Evolutionary conservation across 768 basidiomycete genomes (phyloP).

Genomic region (Psilocybe sp.): DNA sequence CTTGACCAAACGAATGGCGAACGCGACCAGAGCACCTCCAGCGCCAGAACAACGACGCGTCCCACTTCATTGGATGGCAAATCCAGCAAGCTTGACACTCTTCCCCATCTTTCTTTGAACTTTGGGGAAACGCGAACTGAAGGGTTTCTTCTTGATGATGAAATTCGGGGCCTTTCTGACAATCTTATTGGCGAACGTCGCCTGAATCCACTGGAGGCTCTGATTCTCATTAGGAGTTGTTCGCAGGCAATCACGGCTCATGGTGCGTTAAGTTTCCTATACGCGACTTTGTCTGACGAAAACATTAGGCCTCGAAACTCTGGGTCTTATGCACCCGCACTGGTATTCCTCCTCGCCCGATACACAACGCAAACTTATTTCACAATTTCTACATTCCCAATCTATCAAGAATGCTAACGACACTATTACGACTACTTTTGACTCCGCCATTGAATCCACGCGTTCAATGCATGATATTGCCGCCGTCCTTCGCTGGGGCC

Average conservation of each 20-base stretch:
- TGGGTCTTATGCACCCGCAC: conserved; percentile 84
- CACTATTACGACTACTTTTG: conserved; percentile 50
- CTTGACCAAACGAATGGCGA: conserved; percentile 22
- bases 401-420: conserved; percentile 40
- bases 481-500: conserved; percentile 76
- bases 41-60: conserved; percentile 52
- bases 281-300: background rate
- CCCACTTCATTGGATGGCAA: conserved; percentile 29
- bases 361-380: conserved; percentile 66
- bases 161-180: conserved; percentile 47
- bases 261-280: conserved; percentile 41
- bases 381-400: conserved; percentile 68
- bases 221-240: conserved; percentile 64
- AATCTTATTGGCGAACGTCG: conserved; percentile 53
- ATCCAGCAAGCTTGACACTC: conserved; percentile 30
- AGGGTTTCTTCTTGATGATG: conserved; percentile 58
- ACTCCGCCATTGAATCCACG: conserved; percentile 61
- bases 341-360: conserved; percentile 76
- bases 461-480: conserved; percentile 76
- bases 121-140: conserved; percentile 54
- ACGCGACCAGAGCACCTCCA: conserved; percentile 32
- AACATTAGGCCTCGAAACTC: conserved; percentile 66
- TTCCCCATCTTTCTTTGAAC: conserved; percentile 62
- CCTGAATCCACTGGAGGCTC: conserved; percentile 60
- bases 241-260: conserved; percentile 62